Conservation (phyloP, 805 yeast species). For the Candida nonsorbophila region DNA sequence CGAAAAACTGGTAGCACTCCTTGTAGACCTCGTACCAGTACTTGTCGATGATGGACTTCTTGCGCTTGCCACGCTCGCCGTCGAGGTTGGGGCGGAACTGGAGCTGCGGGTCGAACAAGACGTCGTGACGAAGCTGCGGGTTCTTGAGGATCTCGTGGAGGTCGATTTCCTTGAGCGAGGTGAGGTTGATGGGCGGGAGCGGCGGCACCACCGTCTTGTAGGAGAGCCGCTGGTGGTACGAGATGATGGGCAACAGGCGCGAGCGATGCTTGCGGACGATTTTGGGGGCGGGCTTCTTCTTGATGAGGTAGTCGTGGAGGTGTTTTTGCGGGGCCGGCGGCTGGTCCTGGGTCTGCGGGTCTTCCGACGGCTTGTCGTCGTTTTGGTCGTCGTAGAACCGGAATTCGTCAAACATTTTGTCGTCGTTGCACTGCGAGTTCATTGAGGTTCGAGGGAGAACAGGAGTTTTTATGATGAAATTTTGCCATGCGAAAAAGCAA, state of each 20-base stretch:
- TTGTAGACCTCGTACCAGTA: constrained; percentile 76
- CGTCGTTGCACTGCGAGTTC: no score
- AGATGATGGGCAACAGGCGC: not conserved
- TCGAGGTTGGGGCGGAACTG: constrained; percentile 89
- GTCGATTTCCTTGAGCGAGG: constrained; percentile 80
- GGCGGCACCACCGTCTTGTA: constrained; percentile 28
- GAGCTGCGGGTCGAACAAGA: constrained; percentile 83
- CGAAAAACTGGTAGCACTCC: constrained; percentile 52
- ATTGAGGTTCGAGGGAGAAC: no score
- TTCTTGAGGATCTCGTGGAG: constrained; percentile 82
- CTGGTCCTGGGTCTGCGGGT: no score
- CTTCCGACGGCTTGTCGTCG: no score
- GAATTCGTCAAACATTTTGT: no score
- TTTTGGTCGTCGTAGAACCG: constrained; percentile 2
- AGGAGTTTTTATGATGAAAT: no score
- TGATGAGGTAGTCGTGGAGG: constrained; percentile 5
- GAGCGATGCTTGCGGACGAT: not conserved
- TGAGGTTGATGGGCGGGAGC: constrained; percentile 79
- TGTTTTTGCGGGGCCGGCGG: constrained; percentile 2
- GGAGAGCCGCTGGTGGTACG: constrained; percentile 1
- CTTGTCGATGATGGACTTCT: constrained; percentile 67
- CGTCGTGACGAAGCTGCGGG: constrained; percentile 90
- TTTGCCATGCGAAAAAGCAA: no score
- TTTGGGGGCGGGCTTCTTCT: constrained; percentile 5
- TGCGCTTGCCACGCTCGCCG: constrained; percentile 83